Evolutionary conservation across 1,284 basidiomycete genomes (phyloP).

Genomic region (Austroboletus novae-zelandiae): DNA sequence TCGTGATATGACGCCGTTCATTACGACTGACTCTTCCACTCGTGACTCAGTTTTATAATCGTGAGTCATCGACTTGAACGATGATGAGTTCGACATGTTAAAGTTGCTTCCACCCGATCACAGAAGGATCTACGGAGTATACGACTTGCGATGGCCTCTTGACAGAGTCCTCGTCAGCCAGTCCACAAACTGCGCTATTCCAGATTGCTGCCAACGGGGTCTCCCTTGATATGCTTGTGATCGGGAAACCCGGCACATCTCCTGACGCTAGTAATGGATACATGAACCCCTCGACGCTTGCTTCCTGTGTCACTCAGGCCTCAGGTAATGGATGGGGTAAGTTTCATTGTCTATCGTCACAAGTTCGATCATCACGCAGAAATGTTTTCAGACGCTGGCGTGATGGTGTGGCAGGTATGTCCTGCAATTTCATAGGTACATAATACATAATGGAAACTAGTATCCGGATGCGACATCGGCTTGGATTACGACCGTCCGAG

Average conservation of each 20-base stretch:
- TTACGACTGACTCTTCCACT: too few relatives aligned
- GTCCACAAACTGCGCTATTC: slow-evolving; percentile 48
- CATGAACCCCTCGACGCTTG: slow-evolving; percentile 51
- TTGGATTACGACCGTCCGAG: slow-evolving; percentile 27
- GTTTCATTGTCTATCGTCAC: slow-evolving; percentile 23
- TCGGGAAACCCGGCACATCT: slow-evolving; percentile 59
- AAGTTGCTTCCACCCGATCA: too few relatives aligned
- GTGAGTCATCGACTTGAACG: slow-evolving; percentile 32
- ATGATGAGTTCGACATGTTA: background rate
- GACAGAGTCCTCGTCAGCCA: slow-evolving; percentile 38
- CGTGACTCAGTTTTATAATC: slow-evolving; percentile 57
- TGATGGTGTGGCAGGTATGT: slow-evolving; percentile 41
- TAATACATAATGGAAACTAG: slow-evolving; percentile 3
- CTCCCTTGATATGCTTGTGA: slow-evolving; percentile 49
- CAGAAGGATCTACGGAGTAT: slow-evolving; percentile 44
- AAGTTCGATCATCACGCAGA: slow-evolving; percentile 5
- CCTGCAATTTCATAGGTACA: background rate
- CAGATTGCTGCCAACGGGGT: slow-evolving; percentile 60
- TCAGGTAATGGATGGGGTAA: slow-evolving; percentile 56
- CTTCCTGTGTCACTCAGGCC: slow-evolving; percentile 53
- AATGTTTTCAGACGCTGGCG: slow-evolving; percentile 45
- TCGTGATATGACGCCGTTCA: background rate
- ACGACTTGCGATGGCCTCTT: slow-evolving; percentile 45
- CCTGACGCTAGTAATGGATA: slow-evolving; percentile 58
- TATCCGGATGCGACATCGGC: slow-evolving; percentile 25